Evolutionary conservation across 2,329 filamentous ascomycete species (phyloP).

Genomic region (Alternaria postmessia): DNA sequence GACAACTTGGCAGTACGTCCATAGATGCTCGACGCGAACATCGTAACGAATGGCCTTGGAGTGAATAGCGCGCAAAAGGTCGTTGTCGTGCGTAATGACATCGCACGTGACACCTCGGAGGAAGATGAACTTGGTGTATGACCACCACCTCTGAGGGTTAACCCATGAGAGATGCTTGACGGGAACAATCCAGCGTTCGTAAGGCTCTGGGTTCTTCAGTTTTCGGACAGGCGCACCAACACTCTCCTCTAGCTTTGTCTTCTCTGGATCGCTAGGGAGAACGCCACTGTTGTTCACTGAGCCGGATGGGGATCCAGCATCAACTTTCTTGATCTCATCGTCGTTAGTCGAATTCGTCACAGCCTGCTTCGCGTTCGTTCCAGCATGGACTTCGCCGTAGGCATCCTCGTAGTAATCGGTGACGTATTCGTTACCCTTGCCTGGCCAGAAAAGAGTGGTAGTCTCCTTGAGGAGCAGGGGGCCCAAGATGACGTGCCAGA

Average conservation of each 20-base stretch:
- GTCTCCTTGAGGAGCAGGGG: conserved; percentile 52
- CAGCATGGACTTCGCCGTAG: conserved; percentile 34
- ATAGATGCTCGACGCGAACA: conserved; percentile 58
- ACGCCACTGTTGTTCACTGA: conserved; percentile 1
- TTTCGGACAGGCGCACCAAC: conserved; percentile 24
- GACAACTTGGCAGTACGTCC: conserved; percentile 53
- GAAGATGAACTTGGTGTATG: conserved; percentile 55
- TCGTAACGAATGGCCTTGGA: conserved; percentile 56
- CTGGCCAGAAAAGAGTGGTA: conserved; percentile 53
- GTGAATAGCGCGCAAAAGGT: conserved; percentile 51
- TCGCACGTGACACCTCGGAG: conserved; percentile 56
- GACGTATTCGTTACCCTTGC: conserved; percentile 48
- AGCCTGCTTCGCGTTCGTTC: conserved; percentile 16
- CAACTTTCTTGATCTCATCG: conserved; percentile 10
- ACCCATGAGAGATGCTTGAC: conserved; percentile 41
- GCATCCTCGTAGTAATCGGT: conserved; percentile 53
- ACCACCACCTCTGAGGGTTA: conserved; percentile 45
- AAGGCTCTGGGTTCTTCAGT: conserved; percentile 40
- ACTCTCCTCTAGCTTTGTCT: conserved; percentile 13
- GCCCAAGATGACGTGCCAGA: conserved; percentile 45
- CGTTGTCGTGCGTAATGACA: conserved; percentile 52
- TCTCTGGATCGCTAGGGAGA: conserved; percentile 13
- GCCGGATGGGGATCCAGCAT: conserved; percentile 10
- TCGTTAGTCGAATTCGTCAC: conserved; percentile 8
- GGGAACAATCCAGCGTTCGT: conserved; percentile 47